These are phyloP conservation scores for Fusarium burgessii DNA, from an alignment of 2,329 filamentous ascomycete species.

Conservation along the genomic window DNA sequence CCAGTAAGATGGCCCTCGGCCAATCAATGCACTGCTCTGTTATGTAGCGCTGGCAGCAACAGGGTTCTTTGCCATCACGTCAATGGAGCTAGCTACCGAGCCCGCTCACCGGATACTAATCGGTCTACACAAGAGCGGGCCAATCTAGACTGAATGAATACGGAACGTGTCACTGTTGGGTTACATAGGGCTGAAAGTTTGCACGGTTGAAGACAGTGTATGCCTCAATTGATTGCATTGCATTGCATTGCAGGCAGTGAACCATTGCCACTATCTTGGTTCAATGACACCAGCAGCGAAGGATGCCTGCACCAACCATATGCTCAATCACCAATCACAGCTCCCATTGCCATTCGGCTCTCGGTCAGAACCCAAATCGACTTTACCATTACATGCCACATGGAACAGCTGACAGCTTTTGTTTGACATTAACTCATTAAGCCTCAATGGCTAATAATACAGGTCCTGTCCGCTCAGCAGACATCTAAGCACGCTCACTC, in stretches of 20 bases:
- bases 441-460: slow-evolving; percentile 20
- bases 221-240: neutral
- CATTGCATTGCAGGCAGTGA: neutral
- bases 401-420: neutral
- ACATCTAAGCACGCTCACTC: slow-evolving; percentile 34
- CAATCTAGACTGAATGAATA: too few species aligned
- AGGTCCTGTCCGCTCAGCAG: slow-evolving; percentile 4
- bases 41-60: too few species aligned
- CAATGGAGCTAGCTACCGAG: too few species aligned
- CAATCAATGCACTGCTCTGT: too few species aligned
- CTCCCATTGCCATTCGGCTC: neutral
- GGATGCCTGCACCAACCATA: too few species aligned
- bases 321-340: too few species aligned
- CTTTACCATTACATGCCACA: neutral
- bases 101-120: too few species aligned
- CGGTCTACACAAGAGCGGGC: too few species aligned
- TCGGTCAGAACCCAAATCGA: neutral
- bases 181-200: slow-evolving; percentile 2
- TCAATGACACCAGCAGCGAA: neutral
- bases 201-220: neutral
- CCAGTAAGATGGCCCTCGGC: too few species aligned
- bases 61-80: too few species aligned
- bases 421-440: slow-evolving; percentile 34
- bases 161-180: neutral
- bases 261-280: neutral